Evolutionary conservation across 2,329 filamentous ascomycete species (phyloP), one percentile per base, ranked within the genome.

Genomic region (Arthrobotrys iridis): DNA sequence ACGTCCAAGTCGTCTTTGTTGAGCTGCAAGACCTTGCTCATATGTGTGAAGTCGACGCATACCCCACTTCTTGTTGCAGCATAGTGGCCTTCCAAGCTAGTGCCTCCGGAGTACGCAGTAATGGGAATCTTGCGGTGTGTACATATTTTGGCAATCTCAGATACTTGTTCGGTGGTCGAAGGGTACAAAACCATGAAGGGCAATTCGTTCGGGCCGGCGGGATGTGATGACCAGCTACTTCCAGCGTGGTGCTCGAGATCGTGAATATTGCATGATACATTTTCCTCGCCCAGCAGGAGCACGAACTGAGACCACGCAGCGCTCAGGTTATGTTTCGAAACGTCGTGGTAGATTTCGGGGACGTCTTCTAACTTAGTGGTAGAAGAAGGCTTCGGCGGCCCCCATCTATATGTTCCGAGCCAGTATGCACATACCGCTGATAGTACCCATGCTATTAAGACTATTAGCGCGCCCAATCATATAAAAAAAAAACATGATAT

Each of bases 41-140:
- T 97, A 75, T 90, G 87, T 58, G 87, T 86, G 81, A 97, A 96
- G 82, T 97, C 92, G 79, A 97, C 87, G 79, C 91, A 94, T 30
- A 97, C 88, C 18, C 93, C 93, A 68, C 92, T 91, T 78, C 89
- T 85, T 13, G 93, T 97, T 1, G 93, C 88, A 0, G 92, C 89
- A 82, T 91, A 96, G 82, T 97, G 92, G 0, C 93, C 93, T 83
- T 97, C 93, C 30, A 97, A 84, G 79, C 91, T 93, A 5, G 93
- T 97, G 33, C 93, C 93, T 45, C 93, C 93, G 68, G 90, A 93
- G 83, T 93, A 96, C 1, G 90, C 90, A 2, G 92, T 93, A 22
- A 97, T 92, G 3, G 93, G 93, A 77, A 97, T 95, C 67, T 86
- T 86, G 41, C 93, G 86, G 80, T 85, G 83, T 81, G 96, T 92